These are phyloP conservation scores for Diplogelasinospora grovesii DNA, from an alignment of 495 filamentous ascomycete genomes.

Conservation along the genomic window DNA sequence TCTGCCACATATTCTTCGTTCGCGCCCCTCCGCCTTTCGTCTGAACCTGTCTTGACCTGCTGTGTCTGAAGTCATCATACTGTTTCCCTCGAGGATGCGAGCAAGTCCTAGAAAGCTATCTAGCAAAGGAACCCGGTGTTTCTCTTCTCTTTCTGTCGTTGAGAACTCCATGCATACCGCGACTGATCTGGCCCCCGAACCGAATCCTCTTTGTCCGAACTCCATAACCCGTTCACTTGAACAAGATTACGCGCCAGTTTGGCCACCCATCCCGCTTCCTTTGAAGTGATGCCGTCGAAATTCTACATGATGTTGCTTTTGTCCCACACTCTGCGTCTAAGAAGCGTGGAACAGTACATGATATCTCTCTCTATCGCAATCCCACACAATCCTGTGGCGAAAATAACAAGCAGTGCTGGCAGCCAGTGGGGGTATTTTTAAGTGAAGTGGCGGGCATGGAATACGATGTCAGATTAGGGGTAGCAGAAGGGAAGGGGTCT, in stretches of 20 bases:
- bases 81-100: neutral
- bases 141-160: constrained; percentile 6
- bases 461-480: constrained; percentile 21
- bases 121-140: neutral
- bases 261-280: constrained; percentile 8
- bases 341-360: constrained; percentile 27
- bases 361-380: constrained; percentile 22
- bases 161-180: constrained; percentile 11
- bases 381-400: constrained; percentile 14
- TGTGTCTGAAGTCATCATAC: constrained; percentile 1
- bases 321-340: constrained; percentile 16
- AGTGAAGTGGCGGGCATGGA: constrained; percentile 22
- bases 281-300: constrained; percentile 11
- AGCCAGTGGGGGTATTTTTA: constrained; percentile 9
- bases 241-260: constrained; percentile 13
- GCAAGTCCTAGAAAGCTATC: neutral
- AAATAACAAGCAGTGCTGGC: constrained; percentile 18
- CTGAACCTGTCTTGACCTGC: neutral
- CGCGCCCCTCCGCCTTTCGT: too few species aligned
- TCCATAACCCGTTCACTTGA: constrained; percentile 21
- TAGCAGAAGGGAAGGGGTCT: constrained; percentile 16
- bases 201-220: constrained; percentile 6
- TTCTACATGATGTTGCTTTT: constrained; percentile 28
- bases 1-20: constrained; percentile 1
- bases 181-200: neutral